A percentile compares a stretch with the other conserved stretches of the same genome.
phyloP scores from a whole-genome alignment of 177 flowering plant species.

The Tripterygium wilfordii region DNA sequence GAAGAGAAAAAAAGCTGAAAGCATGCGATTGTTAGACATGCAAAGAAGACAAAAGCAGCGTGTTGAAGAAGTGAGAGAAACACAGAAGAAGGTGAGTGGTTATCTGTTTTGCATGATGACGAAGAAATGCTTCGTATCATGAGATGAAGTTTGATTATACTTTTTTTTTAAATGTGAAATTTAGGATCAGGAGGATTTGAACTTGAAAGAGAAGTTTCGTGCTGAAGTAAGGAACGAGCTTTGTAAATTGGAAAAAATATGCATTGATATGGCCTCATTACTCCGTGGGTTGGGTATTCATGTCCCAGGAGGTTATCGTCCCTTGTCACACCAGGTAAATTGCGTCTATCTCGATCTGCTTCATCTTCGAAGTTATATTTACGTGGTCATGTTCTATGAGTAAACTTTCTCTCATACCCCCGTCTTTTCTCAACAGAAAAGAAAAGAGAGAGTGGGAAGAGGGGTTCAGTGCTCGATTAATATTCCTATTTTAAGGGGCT shows the following conservation, averaged over 20 bases:
- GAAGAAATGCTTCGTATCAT: neutral
- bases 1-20: slow-evolving; percentile 67
- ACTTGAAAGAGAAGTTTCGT: slow-evolving; percentile 71
- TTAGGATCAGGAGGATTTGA: slow-evolving; percentile 71
- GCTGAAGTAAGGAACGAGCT: slow-evolving; percentile 59
- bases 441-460: no score
- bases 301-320: slow-evolving; percentile 44
- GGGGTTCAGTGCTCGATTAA: no score
- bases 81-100: slow-evolving; percentile 61
- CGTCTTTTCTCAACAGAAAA: no score
- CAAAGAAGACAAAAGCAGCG: slow-evolving; percentile 85
- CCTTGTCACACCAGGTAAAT: slow-evolving; percentile 46
- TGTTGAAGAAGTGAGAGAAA: slow-evolving; percentile 73
- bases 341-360: no score
- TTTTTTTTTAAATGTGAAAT: slow-evolving; percentile 1
- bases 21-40: slow-evolving; percentile 60
- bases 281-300: slow-evolving; percentile 68
- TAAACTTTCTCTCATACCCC: no score
- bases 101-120: neutral
- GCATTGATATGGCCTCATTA: slow-evolving; percentile 69
- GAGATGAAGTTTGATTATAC: neutral
- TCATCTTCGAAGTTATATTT: no score
- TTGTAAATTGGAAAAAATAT: slow-evolving; percentile 41
- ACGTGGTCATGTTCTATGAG: no score
- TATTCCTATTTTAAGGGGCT: no score